Evolutionary conservation across 768 basidiomycete species (phyloP).

Genomic region (Plicaturopsis crispa): DNA sequence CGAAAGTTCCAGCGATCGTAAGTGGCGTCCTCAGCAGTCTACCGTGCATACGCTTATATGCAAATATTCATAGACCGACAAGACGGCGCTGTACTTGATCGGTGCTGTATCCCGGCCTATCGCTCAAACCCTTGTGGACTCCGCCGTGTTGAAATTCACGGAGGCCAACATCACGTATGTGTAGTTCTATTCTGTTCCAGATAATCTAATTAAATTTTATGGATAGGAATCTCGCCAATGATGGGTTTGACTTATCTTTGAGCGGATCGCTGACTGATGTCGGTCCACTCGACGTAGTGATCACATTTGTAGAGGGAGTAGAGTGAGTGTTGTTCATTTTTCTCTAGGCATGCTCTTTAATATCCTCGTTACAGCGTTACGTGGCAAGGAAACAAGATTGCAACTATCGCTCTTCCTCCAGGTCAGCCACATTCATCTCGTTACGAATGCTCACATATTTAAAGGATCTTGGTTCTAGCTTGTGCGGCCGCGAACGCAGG

Average conservation of each 20-base stretch:
- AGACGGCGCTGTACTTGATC: slow-evolving; percentile 56
- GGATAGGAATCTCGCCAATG: slow-evolving; percentile 42
- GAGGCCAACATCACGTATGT: slow-evolving; percentile 52
- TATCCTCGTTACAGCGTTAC: slow-evolving; percentile 32
- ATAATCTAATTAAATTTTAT: background rate
- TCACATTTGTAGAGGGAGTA: slow-evolving; percentile 58
- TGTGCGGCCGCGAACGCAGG: slow-evolving; percentile 63
- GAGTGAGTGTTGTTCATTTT: slow-evolving; percentile 29
- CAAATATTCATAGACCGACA: slow-evolving; percentile 39
- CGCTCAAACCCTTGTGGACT: slow-evolving; percentile 57
- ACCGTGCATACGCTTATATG: slow-evolving; percentile 1
- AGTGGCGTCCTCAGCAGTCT: slow-evolving; percentile 9
- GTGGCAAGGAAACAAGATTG: slow-evolving; percentile 60
- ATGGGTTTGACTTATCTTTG: slow-evolving; percentile 57
- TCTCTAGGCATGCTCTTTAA: background rate
- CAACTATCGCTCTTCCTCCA: slow-evolving; percentile 52
- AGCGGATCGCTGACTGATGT: slow-evolving; percentile 52
- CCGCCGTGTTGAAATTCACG: slow-evolving; percentile 43
- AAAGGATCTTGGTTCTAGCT: slow-evolving; percentile 25
- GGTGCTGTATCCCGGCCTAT: slow-evolving; percentile 65
- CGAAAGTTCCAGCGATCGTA: slow-evolving; percentile 46
- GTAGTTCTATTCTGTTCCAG: background rate
- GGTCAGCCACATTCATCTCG: slow-evolving; percentile 24
- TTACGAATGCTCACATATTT: background rate
- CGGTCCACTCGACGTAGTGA: slow-evolving; percentile 64